Base-by-base conservation (phyloP, 441 rosid species). In the Adansonia madagascariensis region DNA sequence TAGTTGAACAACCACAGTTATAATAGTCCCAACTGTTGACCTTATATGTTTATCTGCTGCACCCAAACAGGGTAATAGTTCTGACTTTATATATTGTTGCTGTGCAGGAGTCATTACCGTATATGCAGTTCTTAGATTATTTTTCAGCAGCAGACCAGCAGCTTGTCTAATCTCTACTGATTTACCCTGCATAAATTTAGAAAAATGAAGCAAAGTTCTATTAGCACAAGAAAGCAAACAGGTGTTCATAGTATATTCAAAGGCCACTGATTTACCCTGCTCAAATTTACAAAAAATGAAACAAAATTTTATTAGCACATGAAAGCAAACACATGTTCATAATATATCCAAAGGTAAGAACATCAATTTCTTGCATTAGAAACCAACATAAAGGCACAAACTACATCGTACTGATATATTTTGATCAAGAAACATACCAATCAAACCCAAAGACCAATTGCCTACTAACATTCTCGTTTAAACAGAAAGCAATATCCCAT, bases 151-250 rank as follows among this genome's bases (percentile, higher is more conserved):
- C 86, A 97, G 84, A 67, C 99, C 99, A 78, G 99, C 98, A 75
- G 98, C 99, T 85, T 97, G 99, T 63, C 98, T 93, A 79, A 95
- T 78, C 88, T 95, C 99, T 63, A 92, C 85, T 1, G 98, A 88
- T 85, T 88, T 93, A 18, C 94, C 96, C 99, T 97, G 86, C 80
- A 74, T 70, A 73, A 72, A 66, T 71, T 70, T 39, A 17, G 76
- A 60, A 77, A 35, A 74, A 62, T 11, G 15, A 31, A 63, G n/a
- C n/a, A 17, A 43, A 11, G 82, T n/a, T 50, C 6, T 18, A 55
- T 47, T 44, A 75, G 62, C 46, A 71, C 4, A 3, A 6, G 57
- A 73, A 76, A 70, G 71, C 31, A 22, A 71, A 67, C 22, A 52
- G 66, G 3, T 41, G 4, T 22, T 73, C 47, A 50, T 39, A 31